Evolutionary conservation across 768 basidiomycete species (phyloP), one percentile per base, ranked within the genome.

Genomic region (Lentinula detonsa): DNA sequence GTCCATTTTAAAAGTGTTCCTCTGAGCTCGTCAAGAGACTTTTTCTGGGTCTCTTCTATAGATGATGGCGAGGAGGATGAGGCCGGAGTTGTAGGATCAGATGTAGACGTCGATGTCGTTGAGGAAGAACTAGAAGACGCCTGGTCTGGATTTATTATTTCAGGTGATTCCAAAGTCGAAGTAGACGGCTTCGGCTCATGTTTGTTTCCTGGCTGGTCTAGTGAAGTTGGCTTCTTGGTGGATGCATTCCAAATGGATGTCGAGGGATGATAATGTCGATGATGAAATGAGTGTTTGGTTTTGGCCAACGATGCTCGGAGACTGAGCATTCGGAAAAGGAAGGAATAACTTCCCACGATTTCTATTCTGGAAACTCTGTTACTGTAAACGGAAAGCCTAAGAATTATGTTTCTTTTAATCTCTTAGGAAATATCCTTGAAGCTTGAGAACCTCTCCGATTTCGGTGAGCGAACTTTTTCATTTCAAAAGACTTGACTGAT

Each of bases 1-100:
- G 83, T 72, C 86, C 84, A 85, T 55, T 81, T 77, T 63, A 72
- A 76, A 60, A 77, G 61, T 55, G 68, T 70, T 35, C 62, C 66
- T 42, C 76, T 75, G 60, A 83, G 61, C 51, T 77, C 68, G 49
- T 75, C 69, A 31, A 72, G n/a, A 59, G 67, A 63, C 18, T 53
- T 39, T 35, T 34, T 34, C 34, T 45, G 57, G n/a, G 6, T 8
- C 18, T 18, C 18, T 72, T 64, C n/a, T 67, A 73, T 62, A 69
- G 68, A 40, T 75, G 74, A 33, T 4, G 53, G 13, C 37, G 37
- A 39, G 37, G 37, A 39, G 37, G 37, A 4, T 57, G 13, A 13
- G 28, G 11, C 10, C 5, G 21, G 43, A 46, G 35, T 10, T 15
- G 8, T 1, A 8, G 55, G 28, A 6, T 21, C 11, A 18, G 39